phyloP scores from a whole-genome alignment of 2,329 filamentous ascomycete species.

The Aspergillus bombycis region DNA sequence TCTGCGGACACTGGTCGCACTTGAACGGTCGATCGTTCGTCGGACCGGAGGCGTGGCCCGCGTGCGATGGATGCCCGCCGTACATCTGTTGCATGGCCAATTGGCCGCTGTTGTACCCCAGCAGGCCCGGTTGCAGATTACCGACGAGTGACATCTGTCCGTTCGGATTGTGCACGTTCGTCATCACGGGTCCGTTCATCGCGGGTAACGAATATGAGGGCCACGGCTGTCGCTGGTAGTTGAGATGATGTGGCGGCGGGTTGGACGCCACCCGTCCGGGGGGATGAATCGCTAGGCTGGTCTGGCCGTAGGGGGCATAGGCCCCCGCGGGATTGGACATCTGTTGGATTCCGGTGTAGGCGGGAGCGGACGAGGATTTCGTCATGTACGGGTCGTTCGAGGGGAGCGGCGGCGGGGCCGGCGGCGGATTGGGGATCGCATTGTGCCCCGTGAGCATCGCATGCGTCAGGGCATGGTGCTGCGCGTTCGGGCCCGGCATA shows the following conservation, averaged over 20 bases:
- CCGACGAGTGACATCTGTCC: constrained; percentile 73
- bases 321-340: constrained; percentile 54
- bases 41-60: constrained; percentile 55
- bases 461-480: constrained; percentile 49
- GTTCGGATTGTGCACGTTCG: constrained; percentile 75
- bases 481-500: constrained; percentile 30
- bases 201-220: constrained; percentile 61
- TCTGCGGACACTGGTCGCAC: constrained; percentile 88
- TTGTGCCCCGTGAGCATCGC: constrained; percentile 55
- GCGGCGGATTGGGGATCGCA: constrained; percentile 26
- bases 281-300: constrained; percentile 42
- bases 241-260: constrained; percentile 31
- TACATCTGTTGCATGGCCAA: constrained; percentile 66
- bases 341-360: constrained; percentile 42
- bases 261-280: constrained; percentile 52
- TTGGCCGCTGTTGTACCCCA: constrained; percentile 63
- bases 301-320: constrained; percentile 46
- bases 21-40: constrained; percentile 86
- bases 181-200: constrained; percentile 71
- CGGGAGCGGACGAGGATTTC: constrained; percentile 56
- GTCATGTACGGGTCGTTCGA: constrained; percentile 63
- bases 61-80: constrained; percentile 54
- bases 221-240: constrained; percentile 48
- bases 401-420: constrained; percentile 56
- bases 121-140: constrained; percentile 58